A percentile compares a stretch with the other conserved stretches of the same genome.
phyloP scores from a whole-genome alignment of 2,329 filamentous ascomycete genomes.

The Arachnomyces sp. region DNA sequence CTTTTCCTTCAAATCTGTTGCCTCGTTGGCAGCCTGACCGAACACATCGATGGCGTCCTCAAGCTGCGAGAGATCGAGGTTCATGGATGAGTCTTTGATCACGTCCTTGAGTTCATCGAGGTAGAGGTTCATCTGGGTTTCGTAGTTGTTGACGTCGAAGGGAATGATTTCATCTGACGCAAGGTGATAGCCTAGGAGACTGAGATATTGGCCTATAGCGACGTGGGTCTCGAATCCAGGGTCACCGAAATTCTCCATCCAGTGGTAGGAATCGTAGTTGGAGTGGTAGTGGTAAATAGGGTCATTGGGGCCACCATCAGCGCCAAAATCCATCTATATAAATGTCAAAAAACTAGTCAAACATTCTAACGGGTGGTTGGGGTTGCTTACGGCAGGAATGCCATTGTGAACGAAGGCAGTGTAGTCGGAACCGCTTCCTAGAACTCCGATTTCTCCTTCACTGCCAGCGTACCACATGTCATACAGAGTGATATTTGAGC shows the following conservation, averaged over 20 bases:
- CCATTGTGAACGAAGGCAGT: constrained; percentile 41
- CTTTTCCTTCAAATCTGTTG: constrained; percentile 5
- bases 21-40: constrained; percentile 16
- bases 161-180: constrained; percentile 32
- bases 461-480: constrained; percentile 35
- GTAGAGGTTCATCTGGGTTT: constrained; percentile 29
- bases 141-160: constrained; percentile 32
- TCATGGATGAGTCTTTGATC: constrained; percentile 17
- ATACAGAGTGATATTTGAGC: constrained; percentile 35
- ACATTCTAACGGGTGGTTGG: not conserved
- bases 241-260: constrained; percentile 47
- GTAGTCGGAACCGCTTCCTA: constrained; percentile 42
- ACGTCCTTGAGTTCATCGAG: constrained; percentile 25
- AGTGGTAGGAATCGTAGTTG: constrained; percentile 43
- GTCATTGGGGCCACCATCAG: constrained; percentile 28
- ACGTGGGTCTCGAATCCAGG: constrained; percentile 44
- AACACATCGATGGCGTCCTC: constrained; percentile 31
- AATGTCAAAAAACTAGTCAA: too few relatives aligned
- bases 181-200: constrained; percentile 37
- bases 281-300: constrained; percentile 44
- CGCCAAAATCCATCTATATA: constrained; percentile 34
- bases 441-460: constrained; percentile 32
- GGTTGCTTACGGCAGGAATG: constrained; percentile 21
- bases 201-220: constrained; percentile 42
- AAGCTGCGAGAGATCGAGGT: constrained; percentile 17